Conservation (phyloP, 257 asterid species). For the Schizonepeta tenuifolia region DNA sequence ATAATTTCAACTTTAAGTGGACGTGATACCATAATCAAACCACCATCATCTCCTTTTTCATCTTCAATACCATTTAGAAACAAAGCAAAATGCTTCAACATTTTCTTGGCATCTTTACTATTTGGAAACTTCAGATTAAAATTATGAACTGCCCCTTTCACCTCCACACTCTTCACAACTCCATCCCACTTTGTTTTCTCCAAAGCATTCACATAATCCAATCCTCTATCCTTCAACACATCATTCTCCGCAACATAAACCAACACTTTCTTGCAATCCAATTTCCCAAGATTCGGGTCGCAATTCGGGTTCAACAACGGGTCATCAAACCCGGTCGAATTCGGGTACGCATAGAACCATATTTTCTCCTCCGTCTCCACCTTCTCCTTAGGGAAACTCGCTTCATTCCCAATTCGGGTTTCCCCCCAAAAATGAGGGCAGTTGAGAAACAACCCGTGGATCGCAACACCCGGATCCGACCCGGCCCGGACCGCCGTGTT, state of each 20-base stretch:
- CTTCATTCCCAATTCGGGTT: constrained; percentile 43
- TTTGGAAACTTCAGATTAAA: constrained; percentile 30
- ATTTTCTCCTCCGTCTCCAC: too few relatives aligned
- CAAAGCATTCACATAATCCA: constrained; percentile 27
- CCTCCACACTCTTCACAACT: constrained; percentile 36
- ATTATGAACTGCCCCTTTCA: constrained; percentile 39
- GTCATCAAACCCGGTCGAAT: too few relatives aligned
- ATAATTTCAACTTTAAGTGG: too few relatives aligned
- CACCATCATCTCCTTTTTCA: too few relatives aligned
- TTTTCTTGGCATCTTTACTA: constrained; percentile 19
- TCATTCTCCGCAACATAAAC: too few relatives aligned
- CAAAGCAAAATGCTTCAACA: too few relatives aligned
- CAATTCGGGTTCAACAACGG: too few relatives aligned
- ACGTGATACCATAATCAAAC: too few relatives aligned
- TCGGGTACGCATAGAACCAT: too few relatives aligned
- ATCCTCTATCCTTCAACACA: constrained; percentile 42
- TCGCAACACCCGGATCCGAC: not conserved
- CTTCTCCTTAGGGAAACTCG: not conserved
- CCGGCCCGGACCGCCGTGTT: constrained; percentile 53
- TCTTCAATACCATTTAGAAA: too few relatives aligned
- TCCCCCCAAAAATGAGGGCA: constrained; percentile 68
- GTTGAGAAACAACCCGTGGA: constrained; percentile 52
- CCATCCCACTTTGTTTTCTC: constrained; percentile 38
- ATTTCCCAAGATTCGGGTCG: too few relatives aligned
- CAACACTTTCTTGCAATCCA: too few relatives aligned